Conservation (phyloP, 495 filamentous ascomycete genomes). For the Aspergillus heteromorphus region DNA sequence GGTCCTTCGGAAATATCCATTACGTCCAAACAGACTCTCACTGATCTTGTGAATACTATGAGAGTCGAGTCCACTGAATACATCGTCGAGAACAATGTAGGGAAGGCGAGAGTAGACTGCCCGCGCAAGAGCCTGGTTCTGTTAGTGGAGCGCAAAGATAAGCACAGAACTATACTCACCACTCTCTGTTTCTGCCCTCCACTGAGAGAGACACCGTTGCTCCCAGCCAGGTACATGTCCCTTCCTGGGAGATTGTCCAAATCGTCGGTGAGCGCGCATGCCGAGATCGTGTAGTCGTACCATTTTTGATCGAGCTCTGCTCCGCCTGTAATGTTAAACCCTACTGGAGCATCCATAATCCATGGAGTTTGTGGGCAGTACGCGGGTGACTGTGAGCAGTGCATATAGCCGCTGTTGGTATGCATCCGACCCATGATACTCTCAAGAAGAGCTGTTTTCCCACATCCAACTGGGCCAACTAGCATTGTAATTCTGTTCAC, state of each 20-base stretch:
- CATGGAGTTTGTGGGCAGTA: background rate
- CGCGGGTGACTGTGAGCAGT: background rate
- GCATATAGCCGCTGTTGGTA: background rate
- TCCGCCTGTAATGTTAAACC: background rate
- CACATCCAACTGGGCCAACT: background rate
- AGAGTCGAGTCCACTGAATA: constrained; percentile 29
- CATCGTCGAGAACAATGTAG: constrained; percentile 34
- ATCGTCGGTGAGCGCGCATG: background rate
- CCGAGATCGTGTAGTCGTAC: background rate
- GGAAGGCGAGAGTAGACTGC: constrained; percentile 17
- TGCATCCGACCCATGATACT: background rate
- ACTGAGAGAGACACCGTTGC: background rate
- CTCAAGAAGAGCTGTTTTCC: background rate
- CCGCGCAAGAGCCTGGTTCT: constrained; percentile 17
- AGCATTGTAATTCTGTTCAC: background rate
- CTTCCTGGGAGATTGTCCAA: background rate
- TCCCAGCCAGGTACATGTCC: background rate
- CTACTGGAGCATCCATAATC: background rate
- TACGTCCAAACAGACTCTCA: constrained; percentile 4
- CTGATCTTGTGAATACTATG: background rate
- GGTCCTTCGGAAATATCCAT: constrained; percentile 5
- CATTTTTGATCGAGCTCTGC: background rate
- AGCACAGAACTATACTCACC: background rate
- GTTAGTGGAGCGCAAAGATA: too few relatives aligned
- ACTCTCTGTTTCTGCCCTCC: constrained; percentile 6